Conservation (phyloP, 2,329 filamentous ascomycete species). For the Epichloe gansuensis region DNA sequence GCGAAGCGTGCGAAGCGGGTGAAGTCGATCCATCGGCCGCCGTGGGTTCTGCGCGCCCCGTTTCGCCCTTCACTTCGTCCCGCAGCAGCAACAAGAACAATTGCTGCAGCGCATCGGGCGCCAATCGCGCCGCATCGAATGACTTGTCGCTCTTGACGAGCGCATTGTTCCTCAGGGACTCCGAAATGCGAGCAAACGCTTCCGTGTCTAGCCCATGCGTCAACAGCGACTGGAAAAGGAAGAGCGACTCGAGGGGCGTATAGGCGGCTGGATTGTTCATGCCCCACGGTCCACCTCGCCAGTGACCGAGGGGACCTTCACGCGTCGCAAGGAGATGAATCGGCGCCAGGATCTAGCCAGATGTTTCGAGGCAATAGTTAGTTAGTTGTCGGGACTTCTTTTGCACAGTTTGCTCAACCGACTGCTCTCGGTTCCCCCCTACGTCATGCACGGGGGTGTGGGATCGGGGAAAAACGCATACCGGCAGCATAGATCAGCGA, state of each 20-base stretch:
- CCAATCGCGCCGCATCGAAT: conserved; percentile 64
- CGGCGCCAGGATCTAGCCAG: conserved; percentile 37
- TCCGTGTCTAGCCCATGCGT: conserved; percentile 50
- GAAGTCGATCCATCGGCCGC: conserved; percentile 32
- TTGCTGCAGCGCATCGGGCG: conserved; percentile 63
- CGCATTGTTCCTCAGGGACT: conserved; percentile 59
- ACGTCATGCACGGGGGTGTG: conserved; percentile 14
- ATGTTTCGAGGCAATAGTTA: not conserved
- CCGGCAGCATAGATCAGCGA: conserved; percentile 18
- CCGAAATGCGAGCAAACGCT: conserved; percentile 60
- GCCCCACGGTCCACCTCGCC: conserved; percentile 41
- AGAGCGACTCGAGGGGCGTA: conserved; percentile 73
- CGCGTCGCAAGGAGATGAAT: conserved; percentile 39
- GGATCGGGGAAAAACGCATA: conserved; percentile 16
- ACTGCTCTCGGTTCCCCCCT: conserved; percentile 1
- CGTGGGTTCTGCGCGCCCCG: conserved; percentile 17
- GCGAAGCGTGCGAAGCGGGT: conserved; percentile 47
- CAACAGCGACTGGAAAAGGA: conserved; percentile 70
- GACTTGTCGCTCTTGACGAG: conserved; percentile 56
- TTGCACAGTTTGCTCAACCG: not conserved
- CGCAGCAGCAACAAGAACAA: conserved; percentile 65
- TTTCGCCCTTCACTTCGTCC: conserved; percentile 52
- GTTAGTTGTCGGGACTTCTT: not conserved
- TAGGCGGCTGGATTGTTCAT: conserved; percentile 51
- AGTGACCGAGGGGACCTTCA: conserved; percentile 41